phyloP scores from a whole-genome alignment of 768 basidiomycete genomes.

The Lactarius quietus region DNA sequence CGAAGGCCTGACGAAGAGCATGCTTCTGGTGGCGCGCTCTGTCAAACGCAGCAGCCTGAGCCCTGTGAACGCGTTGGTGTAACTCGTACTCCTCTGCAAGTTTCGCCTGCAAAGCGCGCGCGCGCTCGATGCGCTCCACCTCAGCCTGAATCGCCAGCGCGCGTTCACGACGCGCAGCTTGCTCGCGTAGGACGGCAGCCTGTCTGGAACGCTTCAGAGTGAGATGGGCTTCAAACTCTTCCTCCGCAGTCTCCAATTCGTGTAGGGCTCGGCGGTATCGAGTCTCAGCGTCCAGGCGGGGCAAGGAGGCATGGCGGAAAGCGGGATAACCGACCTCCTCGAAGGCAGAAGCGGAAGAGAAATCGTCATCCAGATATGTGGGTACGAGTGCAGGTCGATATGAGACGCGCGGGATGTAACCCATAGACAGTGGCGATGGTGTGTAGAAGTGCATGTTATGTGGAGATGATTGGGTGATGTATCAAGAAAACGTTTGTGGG shows the following conservation, averaged over 20 bases:
- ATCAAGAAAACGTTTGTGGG: neutral
- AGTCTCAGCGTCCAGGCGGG: neutral
- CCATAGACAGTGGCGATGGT: neutral
- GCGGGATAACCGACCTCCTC: neutral
- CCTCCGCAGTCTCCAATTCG: slow-evolving; percentile 22
- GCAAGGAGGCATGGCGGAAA: neutral
- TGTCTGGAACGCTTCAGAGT: slow-evolving; percentile 5
- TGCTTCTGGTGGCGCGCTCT: neutral
- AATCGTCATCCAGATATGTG: neutral
- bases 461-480: neutral
- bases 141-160: slow-evolving; percentile 7
- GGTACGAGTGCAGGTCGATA: neutral
- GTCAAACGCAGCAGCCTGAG: neutral
- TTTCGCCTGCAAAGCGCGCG: slow-evolving; percentile 1
- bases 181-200: slow-evolving; percentile 5
- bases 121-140: neutral
- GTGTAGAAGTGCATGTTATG: slow-evolving; percentile 16
- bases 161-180: slow-evolving; percentile 3
- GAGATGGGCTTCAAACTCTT: slow-evolving; percentile 15
- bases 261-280: slow-evolving; percentile 23
- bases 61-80: neutral
- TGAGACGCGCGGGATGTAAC: neutral
- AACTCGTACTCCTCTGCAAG: neutral
- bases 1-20: neutral
- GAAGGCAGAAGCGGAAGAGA: neutral